Evolutionary conservation across 2,329 filamentous ascomycete species (phyloP), one percentile per base, ranked within the genome.

Genomic region (Aspergillus bombycis): DNA sequence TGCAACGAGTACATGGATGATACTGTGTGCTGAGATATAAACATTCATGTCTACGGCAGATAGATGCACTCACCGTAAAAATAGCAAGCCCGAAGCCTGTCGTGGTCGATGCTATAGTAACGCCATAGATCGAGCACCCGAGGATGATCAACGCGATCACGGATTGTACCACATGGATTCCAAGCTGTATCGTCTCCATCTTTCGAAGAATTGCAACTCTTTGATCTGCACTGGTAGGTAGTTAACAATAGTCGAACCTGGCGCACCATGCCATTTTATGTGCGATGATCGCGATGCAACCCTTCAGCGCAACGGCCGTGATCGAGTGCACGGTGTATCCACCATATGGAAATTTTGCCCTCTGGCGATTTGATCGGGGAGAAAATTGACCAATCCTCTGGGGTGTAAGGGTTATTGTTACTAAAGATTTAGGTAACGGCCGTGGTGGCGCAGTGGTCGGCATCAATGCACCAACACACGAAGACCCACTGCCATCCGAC

Each of bases 61-160:
- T 50, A 10, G 10, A 30, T 8, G 6, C 14, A 52, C 48, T 30
- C 3, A 52, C 48, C 9, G 48, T 52, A 26, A 52, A 28, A 19
- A 52, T 30, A n/a, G 48, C 48, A 16, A 52, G 48, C 48, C 48
- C 48, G 7, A 52, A 52, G 48, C 48, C 48, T 28, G 23, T 30
- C 4, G 48, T 52, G 11, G n/a, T 21, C 12, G 48, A 52, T 8
- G 48, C 23, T 28, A 28, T 28, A 1, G 48, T 52, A 0, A 52
- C 4, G 2, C 48, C 48, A 19, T 52, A 52, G 48, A 52, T 52
- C 14, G 48, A 52, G 7, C 48, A 52, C 23, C 48, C 48, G 11
- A 52, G 48, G 2, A 57, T 57, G 3, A 57, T 41, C 16, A 57
- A 9, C 6, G 55, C 36, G 12, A 57, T 30, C 7, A 57, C 38